Percentiles rank a stretch among this genome's conserved stretches.
Conservation (phyloP, 78 protist species). For the Guillardia theta region DNA sequence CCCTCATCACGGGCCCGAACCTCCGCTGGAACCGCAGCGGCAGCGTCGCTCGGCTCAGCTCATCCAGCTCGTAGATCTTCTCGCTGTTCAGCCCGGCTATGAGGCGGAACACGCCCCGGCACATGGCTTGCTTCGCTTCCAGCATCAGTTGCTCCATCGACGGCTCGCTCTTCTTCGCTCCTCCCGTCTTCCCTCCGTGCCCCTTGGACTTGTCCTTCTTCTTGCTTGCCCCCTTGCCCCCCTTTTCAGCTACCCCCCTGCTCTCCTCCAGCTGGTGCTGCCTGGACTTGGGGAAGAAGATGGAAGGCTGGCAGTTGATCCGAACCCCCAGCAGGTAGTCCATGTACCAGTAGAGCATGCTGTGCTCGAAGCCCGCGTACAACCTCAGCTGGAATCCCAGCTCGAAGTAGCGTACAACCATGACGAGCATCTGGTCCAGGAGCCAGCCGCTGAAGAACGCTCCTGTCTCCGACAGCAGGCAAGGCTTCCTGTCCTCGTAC, state of each 20-base stretch:
- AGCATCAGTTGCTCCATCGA: not conserved
- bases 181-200: not conserved
- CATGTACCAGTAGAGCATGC: conserved; percentile 27
- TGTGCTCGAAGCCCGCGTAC: not conserved
- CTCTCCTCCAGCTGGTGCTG: not conserved
- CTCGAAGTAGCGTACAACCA: not conserved
- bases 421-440: not conserved
- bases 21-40: not conserved
- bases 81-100: not conserved
- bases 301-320: not conserved
- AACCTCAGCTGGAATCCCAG: not conserved
- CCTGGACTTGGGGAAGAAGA: not conserved
- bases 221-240: not conserved
- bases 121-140: not conserved
- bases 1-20: not conserved
- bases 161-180: not conserved
- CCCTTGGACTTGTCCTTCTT: not conserved
- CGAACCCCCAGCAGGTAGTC: conserved; percentile 22
- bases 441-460: conserved; percentile 12
- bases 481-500: not conserved
- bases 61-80: not conserved
- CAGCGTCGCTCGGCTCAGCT: not conserved
- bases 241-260: not conserved
- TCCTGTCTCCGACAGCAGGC: not conserved
- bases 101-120: conserved; percentile 23